phyloP scores from a whole-genome alignment of 2,329 filamentous ascomycete genomes.

The Xylariales sp. region DNA sequence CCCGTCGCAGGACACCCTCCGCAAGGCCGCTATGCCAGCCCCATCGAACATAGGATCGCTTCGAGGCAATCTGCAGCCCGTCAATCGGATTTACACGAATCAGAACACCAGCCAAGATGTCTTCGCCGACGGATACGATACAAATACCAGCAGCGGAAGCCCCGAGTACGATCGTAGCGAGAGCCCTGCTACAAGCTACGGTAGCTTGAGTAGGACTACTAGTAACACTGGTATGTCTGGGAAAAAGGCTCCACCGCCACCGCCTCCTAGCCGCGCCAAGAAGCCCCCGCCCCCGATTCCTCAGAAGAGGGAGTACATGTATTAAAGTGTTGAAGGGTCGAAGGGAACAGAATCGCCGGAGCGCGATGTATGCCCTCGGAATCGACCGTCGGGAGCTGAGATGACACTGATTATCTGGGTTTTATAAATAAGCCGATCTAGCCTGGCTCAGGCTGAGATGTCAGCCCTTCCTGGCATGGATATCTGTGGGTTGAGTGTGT shows the following conservation, averaged over 20 bases:
- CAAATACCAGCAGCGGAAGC: constrained; percentile 45
- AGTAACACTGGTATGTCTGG: constrained; percentile 28
- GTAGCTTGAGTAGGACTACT: constrained; percentile 45
- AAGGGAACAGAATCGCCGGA: too few species aligned
- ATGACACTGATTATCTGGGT: too few species aligned
- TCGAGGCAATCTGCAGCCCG: constrained; percentile 40
- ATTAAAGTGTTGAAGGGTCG: too few species aligned
- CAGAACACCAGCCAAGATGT: constrained; percentile 35
- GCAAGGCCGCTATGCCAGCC: constrained; percentile 12
- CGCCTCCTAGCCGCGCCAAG: constrained; percentile 44
- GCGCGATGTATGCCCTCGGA: too few species aligned
- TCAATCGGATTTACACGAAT: constrained; percentile 39
- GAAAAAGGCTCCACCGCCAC: constrained; percentile 41
- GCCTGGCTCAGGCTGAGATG: too few species aligned
- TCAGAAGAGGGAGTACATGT: constrained; percentile 25
- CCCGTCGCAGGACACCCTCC: constrained; percentile 16
- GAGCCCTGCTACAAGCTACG: constrained; percentile 53
- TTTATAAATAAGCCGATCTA: too few species aligned
- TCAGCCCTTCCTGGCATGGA: too few species aligned
- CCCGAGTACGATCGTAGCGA: constrained; percentile 47
- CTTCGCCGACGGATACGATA: constrained; percentile 47
- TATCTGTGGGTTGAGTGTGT: too few species aligned
- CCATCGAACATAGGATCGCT: constrained; percentile 30
- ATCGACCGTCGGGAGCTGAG: too few species aligned
- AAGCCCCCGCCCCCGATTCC: constrained; percentile 52